Base-by-base conservation (phyloP, 2,329 filamentous ascomycete species). In the Cladosporium sp. region DNA sequence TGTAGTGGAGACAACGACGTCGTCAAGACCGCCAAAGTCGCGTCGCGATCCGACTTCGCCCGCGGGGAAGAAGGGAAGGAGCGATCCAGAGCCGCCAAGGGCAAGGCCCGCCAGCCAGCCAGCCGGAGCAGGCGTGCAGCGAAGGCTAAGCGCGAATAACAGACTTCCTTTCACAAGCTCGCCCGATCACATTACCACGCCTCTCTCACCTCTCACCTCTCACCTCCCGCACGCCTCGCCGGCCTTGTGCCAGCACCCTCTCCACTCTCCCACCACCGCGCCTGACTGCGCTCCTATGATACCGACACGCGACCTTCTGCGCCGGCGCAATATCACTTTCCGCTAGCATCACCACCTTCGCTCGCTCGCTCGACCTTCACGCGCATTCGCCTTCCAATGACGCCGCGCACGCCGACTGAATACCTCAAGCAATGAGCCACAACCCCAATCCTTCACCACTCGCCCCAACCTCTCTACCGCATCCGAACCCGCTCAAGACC, bases 371-470 rank as follows among this genome's bases (percentile, higher is more conserved):
- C 35, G n/a, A 13, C 28, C 9, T 38, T 49, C 38, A 38, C 48
- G 40, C 40, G 32, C 48, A 50, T 43, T 35, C 32, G 31, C 28
- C 40, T 10, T 50, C 48, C 42, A 50, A 50, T 50, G 48, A 50
- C 48, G 48, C 48, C 37, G 48, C 32, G 40, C 48, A 37, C n/a
- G 9, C 41, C 38, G 19, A 19, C 37, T 11, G 14, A 49, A 41
- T 9, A 37, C 40, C 48, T 38, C 37, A 9, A 35, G 11, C 37
- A 46, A 32, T 37, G 35, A 31, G 37, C 41, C 22, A 28, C 34
- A 37, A 18, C 46, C 40, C 14, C 22, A 22, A 28, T 18, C 22
- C 37, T 43, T n/a, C 45, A 11, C 43, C 44, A 9, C 46, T 45
- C 34, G 34, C 40, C 31, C 38, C 43, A 7, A 37, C 45, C 43